Base-by-base conservation (phyloP, 2,329 filamentous ascomycete species). In the Alternaria gaisen region DNA sequence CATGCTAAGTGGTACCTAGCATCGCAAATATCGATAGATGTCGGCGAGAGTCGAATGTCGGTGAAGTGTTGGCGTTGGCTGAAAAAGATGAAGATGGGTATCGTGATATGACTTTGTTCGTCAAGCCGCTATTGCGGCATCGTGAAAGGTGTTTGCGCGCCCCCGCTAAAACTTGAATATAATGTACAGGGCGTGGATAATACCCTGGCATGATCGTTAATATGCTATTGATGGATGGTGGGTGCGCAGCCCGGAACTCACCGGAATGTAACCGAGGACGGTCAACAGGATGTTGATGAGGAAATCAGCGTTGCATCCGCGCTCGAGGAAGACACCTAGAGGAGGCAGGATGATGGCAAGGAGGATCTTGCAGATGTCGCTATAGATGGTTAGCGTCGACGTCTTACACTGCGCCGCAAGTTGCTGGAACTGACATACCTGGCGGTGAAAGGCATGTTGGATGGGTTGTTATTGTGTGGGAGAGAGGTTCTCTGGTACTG, bases 121-220 rank as follows among this genome's bases (percentile, higher is more conserved):
- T 67, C 63, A 64, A 60, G 63, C 43, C 52, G 51, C 57, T 44
- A 55, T 46, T 22, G 46, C 55, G 52, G 58, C 54, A 56, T 65
- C 44, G 47, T 58, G 61, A 60, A 32, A 32, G 50, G 44, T 61
- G 53, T 43, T 36, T 53, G 56, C 52, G 58, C 56, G 59, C 57
- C 61, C 51, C 65, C 63, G 53, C 80, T 92, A 96, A 79, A 93
- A 94, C 83, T 94, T 95, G 74, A 95, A 85, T 72, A 97, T 95
- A 76, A 97, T 94, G 86, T 95, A 97, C 84, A 97, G 83, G 64
- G 93, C 93, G 85, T 97, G 93, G 80, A 97, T 92, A 83, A 97
- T 94, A 80, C 93, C 75, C 75, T 77, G 48, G 22, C 0, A 9
- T 1, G 3, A 0, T 16, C 51, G 64, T 75, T 48, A 73, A 71